Base-by-base conservation (phyloP, 441 rosid species). In the Populus trichocarpa region DNA sequence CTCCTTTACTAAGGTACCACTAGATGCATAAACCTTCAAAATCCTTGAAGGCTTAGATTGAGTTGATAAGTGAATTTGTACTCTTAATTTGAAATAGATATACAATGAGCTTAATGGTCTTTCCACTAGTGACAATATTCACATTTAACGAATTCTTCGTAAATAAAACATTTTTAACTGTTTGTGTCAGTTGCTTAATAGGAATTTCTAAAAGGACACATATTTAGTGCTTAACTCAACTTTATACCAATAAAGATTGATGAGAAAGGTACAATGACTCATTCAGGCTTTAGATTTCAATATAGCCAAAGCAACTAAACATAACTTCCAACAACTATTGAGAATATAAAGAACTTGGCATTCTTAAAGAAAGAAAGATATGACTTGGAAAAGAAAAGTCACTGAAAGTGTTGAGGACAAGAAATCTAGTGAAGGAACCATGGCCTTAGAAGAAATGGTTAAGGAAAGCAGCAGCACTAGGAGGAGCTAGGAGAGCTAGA, bases 381-480 rank as follows among this genome's bases (percentile, higher is more conserved):
- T 89, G 93, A 88, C 87, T 2, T 88, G 90, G 86, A 89, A 88
- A 80, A 86, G 91, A 77, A 89, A 81, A 79, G 40, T 66, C 61
- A n/a, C 59, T 53, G 84, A 81, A 72, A 81, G 35, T 69, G 74
- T 40, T 67, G 85, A 86, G 28, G 83, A 75, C 77, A 82, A 65
- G n/a, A 70, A 16, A 18, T 20, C 63, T 11, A 26, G 33, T 64
- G 85, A 84, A 71, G 81, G 61, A 79, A 79, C 76, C 72, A 69
- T 82, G 85, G 84, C 70, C 4, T 89, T 90, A 91, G 90, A 91
- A 67, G 91, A 89, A 73, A 86, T 87, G 89, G 91, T 85, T 75
- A 87, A 82, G 82, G 89, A 89, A 79, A 6, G 83, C 82, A 0
- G 84, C 88, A 2, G 84, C 82, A 0, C 73, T 86, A 0, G 90